These are phyloP conservation scores for Curvularia eragrostidis DNA, from an alignment of 2,329 filamentous ascomycete species.

Conservation along the genomic window DNA sequence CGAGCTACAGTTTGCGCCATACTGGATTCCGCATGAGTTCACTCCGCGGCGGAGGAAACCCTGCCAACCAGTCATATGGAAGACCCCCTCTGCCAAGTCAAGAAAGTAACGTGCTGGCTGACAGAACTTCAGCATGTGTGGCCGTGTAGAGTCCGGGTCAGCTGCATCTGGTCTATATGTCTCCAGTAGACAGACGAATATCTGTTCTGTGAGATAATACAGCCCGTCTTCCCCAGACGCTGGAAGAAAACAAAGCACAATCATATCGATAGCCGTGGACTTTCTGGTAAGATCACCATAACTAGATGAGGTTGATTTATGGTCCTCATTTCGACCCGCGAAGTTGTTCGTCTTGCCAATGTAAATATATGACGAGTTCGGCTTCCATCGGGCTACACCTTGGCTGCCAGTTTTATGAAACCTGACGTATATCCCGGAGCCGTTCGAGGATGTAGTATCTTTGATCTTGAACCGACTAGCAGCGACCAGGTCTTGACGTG, in stretches of 20 bases:
- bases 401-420: background rate
- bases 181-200: too few relatives aligned
- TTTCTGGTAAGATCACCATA: background rate
- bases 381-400: background rate
- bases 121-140: too few relatives aligned
- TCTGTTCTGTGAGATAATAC: background rate
- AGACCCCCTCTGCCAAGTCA: background rate
- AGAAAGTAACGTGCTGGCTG: too few relatives aligned
- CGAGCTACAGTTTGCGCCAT: background rate
- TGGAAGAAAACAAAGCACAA: background rate
- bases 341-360: background rate
- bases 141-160: too few relatives aligned
- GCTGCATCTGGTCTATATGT: too few relatives aligned
- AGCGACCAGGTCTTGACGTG: background rate
- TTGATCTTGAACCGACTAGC: background rate
- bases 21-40: background rate
- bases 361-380: background rate
- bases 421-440: background rate
- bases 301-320: background rate
- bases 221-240: background rate
- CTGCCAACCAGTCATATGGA: background rate
- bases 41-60: background rate
- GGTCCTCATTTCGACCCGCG: background rate
- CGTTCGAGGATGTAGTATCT: background rate
- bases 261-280: background rate